These are phyloP conservation scores for Colletotrichum scovillei DNA, from an alignment of 2,329 filamentous ascomycete genomes.

Conservation along the genomic window DNA sequence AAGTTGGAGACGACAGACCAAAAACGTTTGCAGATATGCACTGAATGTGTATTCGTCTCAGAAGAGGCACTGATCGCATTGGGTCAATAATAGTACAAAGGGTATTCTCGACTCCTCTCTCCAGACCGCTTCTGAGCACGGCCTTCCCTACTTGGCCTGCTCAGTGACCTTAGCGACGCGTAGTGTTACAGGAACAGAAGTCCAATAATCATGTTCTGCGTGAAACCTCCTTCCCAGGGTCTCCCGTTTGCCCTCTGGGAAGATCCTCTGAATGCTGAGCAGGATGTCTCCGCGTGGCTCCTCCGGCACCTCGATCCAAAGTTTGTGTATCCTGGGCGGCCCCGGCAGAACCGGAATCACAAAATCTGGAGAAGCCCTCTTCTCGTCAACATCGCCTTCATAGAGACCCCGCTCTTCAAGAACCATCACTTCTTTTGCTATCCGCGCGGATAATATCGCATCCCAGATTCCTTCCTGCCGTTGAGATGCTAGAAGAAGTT, in stretches of 20 bases:
- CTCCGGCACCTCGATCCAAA: neutral
- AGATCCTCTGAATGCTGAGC: neutral
- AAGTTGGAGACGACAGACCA: neutral
- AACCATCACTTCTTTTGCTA: constrained; percentile 50
- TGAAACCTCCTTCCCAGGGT: neutral
- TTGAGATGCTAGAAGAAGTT: constrained; percentile 42
- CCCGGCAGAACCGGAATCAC: neutral
- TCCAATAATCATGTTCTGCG: neutral
- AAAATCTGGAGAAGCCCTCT: neutral
- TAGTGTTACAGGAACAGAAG: neutral
- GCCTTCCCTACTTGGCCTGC: too few relatives aligned
- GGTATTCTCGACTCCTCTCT: neutral
- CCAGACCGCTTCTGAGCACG: neutral
- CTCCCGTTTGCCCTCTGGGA: neutral
- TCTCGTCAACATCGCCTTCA: constrained; percentile 38
- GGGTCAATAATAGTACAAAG: neutral
- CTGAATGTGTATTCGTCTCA: neutral
- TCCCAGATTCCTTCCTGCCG: constrained; percentile 58
- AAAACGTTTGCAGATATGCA: neutral
- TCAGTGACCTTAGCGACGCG: neutral
- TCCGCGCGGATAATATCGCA: constrained; percentile 41
- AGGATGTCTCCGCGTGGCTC: neutral
- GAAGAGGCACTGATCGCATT: neutral
- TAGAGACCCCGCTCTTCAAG: constrained; percentile 47
- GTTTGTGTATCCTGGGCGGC: neutral